Evolutionary conservation across 2,329 filamentous ascomycete species (phyloP).

Genomic region (Colletotrichum sp.): DNA sequence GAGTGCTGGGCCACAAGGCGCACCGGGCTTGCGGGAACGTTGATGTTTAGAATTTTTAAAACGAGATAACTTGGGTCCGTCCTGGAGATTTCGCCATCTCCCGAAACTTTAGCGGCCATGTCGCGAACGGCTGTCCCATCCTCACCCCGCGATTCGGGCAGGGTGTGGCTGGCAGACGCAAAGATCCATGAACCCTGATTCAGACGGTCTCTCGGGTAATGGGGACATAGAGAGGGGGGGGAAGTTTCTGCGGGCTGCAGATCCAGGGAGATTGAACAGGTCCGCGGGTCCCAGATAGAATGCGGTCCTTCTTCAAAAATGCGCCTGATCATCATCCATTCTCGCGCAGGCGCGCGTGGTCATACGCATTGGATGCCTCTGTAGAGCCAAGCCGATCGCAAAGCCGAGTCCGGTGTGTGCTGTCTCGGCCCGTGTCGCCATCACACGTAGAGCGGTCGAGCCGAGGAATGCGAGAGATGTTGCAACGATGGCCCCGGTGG

Average conservation of each 20-base stretch:
- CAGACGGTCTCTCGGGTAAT: not conserved
- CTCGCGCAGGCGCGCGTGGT: not conserved
- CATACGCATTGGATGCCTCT: not conserved
- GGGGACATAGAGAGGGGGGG: not conserved
- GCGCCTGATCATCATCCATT: not conserved
- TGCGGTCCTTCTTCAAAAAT: not conserved
- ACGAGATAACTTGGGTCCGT: not conserved
- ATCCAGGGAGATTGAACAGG: not conserved
- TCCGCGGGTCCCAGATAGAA: not conserved
- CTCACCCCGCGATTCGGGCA: not conserved
- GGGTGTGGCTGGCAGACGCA: not conserved
- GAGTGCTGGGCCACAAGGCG: not conserved
- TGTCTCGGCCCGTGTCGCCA: not conserved
- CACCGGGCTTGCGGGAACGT: not conserved
- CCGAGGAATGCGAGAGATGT: not conserved
- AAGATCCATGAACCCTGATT: constrained; percentile 13
- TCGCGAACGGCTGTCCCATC: not conserved
- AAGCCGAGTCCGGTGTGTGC: not conserved
- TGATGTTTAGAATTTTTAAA: not conserved
- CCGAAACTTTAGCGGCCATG: not conserved
- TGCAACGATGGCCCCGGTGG: not conserved
- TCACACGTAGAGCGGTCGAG: not conserved
- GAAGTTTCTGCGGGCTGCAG: not conserved
- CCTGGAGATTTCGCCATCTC: not conserved
- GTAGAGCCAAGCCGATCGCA: not conserved